These are phyloP conservation scores for Rhinocladiella mackenziei DNA, from an alignment of 2,329 filamentous ascomycete genomes.

Conservation along the genomic window DNA sequence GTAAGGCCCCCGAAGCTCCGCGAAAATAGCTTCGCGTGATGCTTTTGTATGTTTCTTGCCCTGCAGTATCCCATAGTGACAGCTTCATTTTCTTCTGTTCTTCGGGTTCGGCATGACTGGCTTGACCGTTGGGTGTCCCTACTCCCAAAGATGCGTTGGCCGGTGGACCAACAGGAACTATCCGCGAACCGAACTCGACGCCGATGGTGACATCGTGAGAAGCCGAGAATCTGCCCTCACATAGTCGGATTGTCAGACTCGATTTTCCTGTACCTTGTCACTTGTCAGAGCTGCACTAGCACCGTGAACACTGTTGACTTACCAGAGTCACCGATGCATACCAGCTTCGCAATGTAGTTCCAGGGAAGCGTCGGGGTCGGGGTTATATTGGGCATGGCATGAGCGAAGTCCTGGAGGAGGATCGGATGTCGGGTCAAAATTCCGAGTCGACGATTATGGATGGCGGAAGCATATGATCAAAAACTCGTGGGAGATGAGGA, in stretches of 20 bases:
- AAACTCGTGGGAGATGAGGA: too few species aligned
- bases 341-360: constrained; percentile 99
- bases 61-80: constrained; percentile 90
- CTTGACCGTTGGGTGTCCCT: constrained; percentile 40
- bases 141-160: constrained; percentile 58
- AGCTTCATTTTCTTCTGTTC: constrained; percentile 33
- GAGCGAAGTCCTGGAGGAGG: not conserved
- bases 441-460: too few species aligned
- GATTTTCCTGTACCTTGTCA: constrained; percentile 68
- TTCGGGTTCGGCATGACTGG: constrained; percentile 1
- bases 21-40: constrained; percentile 93
- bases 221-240: constrained; percentile 89
- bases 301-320: constrained; percentile 37
- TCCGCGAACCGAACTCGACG: constrained; percentile 90
- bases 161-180: constrained; percentile 84
- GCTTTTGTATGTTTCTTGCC: constrained; percentile 95
- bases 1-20: constrained; percentile 69
- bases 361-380: constrained; percentile 58
- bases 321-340: constrained; percentile 93
- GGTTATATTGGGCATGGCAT: constrained; percentile 27
- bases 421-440: not conserved
- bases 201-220: constrained; percentile 97
- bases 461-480: too few species aligned
- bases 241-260: constrained; percentile 84
- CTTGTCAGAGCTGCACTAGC: constrained; percentile 4